Base-by-base conservation (phyloP, 2,329 filamentous ascomycete species). In the Albifimbria verrucaria region DNA sequence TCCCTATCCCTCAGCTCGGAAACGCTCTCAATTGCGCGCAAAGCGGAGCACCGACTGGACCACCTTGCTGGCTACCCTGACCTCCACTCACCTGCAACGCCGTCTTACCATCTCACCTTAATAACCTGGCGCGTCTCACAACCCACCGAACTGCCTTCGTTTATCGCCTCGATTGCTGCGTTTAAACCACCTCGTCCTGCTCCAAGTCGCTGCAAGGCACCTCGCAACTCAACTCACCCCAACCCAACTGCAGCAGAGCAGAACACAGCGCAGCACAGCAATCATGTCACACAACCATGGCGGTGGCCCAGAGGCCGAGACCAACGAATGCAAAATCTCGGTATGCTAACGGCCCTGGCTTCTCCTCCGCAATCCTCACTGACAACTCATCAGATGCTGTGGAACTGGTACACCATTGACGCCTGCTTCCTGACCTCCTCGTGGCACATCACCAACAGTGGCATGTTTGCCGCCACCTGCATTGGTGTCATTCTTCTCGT, bases 401-500 rank as follows among this genome's bases (percentile, higher is more conserved):
- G 87, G 87, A 91, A 90, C 66, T 90, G 87, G 87, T 77, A 87
- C 69, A 87, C 84, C 2, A 76, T 89, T 63, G 83, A 88, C 65
- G 73, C 85, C 20, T 90, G 85, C 71, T 93, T 93, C 76, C 77
- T 93, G 60, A 74, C 87, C 18, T 62, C 68, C 5, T 77, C 79
- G 44, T 94, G 89, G 90, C 86, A 86, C 64, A 83, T 92, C 66
- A 83, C 73, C n/a, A 87, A 83, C 42, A 70, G 70, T 4, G 85
- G 81, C 68, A 88, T 88, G 79, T 92, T 94, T 68, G 89, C 87
- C 28, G 89, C 86, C 26, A 88, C 85, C 39, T 93, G 90, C 72
- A 85, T 94, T 62, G 89, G 88, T 55, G 84, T 90, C 18, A 76
- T 90, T 50, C 73, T 87, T 4, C 83, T 94, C 28, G 87, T 89